Evolutionary conservation across 306 rosid genomes (phyloP), one percentile per base, ranked within the genome.

Genomic region (Mimosa pudica): DNA sequence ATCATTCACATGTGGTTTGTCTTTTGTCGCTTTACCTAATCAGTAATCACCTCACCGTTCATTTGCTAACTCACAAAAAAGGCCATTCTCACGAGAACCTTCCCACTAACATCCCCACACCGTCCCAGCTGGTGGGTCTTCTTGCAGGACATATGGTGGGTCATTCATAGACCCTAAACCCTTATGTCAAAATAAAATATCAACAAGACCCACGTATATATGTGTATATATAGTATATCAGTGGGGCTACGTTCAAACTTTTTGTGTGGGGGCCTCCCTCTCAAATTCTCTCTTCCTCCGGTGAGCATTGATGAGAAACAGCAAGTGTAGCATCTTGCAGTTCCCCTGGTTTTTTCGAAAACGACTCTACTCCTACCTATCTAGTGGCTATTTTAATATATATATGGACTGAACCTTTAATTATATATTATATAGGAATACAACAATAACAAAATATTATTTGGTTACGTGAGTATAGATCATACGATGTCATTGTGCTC

Each of bases 1-100:
- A 73, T 60, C 8, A 60, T n/a, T 87, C 93, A 86, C 87, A 79
- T 84, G 91, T 81, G 84, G 3, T 66, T 83, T 88, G 91, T 66
- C 71, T 64, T 64, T 35, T 14, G 33, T 89, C 87, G 75, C 75
- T 77, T 80, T 83, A 32, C 58, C 55, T 42, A 17, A 68, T 68
- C 16, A 68, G 49, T 42, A 17, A 68, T 68, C 16, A 68, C 17
- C 74, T 67, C 16, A 30, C 44, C 46, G 30, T 79, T 61, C 74
- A 79, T 48, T 20, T 2, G 66, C 61, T 67, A 72, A 72, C 69
- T 57, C 78, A 72, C 78, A 60, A 58, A 58, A 58, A 58, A 48
- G 70, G 74, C 51, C 62, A 66, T 62, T 12, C 70, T 1, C 75
- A 46, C 80, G 30, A 76, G 78, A 80, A 80, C 79, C 87, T 84